These are phyloP conservation scores for Penicillium sp. DNA, from an alignment of 2,329 filamentous ascomycete species.

Conservation along the genomic window DNA sequence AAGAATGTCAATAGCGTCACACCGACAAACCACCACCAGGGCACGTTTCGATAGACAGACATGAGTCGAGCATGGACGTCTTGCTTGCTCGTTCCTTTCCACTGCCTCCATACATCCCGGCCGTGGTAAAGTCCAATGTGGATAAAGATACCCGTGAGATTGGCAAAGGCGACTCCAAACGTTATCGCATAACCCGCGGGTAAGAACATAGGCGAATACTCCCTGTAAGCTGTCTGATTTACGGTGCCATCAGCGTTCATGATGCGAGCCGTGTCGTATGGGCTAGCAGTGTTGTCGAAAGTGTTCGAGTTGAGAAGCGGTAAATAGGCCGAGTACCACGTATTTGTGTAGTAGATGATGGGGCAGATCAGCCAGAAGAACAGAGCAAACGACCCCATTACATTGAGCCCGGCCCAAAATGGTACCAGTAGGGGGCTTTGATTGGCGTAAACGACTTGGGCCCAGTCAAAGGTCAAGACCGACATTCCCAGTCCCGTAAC, in stretches of 20 bases:
- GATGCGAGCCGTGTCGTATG: slow-evolving; percentile 59
- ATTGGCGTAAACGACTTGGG: slow-evolving; percentile 63
- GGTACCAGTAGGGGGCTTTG: slow-evolving; percentile 64
- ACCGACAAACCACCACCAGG: slow-evolving; percentile 45
- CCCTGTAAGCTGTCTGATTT: slow-evolving; percentile 56
- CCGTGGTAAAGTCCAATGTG: slow-evolving; percentile 38
- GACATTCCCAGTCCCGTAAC: slow-evolving; percentile 62
- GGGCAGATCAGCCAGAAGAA: slow-evolving; percentile 45
- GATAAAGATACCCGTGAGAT: slow-evolving; percentile 54
- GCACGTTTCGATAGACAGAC: slow-evolving; percentile 37
- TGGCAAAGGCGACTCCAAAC: slow-evolving; percentile 63
- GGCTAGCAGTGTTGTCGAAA: slow-evolving; percentile 59
- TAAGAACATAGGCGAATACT: slow-evolving; percentile 62
- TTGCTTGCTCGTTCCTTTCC: slow-evolving; percentile 30
- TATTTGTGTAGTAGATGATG: slow-evolving; percentile 50
- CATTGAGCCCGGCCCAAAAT: slow-evolving; percentile 44
- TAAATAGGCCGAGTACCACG: slow-evolving; percentile 54
- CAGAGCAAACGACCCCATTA: slow-evolving; percentile 42
- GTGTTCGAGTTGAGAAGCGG: slow-evolving; percentile 57
- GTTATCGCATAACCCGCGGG: slow-evolving; percentile 53
- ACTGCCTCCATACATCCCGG: slow-evolving; percentile 33
- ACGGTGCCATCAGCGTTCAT: slow-evolving; percentile 53
- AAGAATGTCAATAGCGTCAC: slow-evolving; percentile 38
- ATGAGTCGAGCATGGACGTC: slow-evolving; percentile 46
- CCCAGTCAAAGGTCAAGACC: slow-evolving; percentile 71